Conservation (phyloP, 2,329 filamentous ascomycete genomes). For the Epichloe brachyelytri region DNA sequence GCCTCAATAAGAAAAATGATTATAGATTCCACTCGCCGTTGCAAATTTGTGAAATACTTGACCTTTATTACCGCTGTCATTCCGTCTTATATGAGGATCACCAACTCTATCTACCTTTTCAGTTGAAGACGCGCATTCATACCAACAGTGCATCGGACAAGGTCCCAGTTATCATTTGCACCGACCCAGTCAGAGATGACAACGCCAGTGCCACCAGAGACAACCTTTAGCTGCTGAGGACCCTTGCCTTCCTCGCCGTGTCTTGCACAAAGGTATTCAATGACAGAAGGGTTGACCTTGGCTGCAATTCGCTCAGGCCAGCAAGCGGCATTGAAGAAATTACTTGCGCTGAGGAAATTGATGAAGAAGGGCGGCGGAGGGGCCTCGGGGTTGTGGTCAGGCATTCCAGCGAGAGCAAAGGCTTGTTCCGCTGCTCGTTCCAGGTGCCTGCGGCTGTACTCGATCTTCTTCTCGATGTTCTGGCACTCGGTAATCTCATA, state of each 20-base stretch:
- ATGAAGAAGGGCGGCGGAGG: constrained; percentile 56
- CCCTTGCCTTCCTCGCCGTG: constrained; percentile 42
- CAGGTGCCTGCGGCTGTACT: constrained; percentile 60
- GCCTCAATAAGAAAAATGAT: background rate
- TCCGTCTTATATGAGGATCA: background rate
- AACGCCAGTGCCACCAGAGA: constrained; percentile 70
- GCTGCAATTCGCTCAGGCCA: constrained; percentile 90
- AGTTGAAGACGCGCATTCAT: constrained; percentile 66
- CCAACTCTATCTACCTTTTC: constrained; percentile 24
- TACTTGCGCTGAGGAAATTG: constrained; percentile 84
- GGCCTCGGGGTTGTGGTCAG: constrained; percentile 14
- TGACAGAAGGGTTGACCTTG: constrained; percentile 67
- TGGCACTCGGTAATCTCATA: constrained; percentile 70
- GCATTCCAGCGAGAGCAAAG: constrained; percentile 29
- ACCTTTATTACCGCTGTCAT: background rate
- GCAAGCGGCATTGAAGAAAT: constrained; percentile 84
- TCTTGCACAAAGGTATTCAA: constrained; percentile 47
- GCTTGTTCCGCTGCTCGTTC: constrained; percentile 50
- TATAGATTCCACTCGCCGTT: background rate
- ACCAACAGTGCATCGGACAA: constrained; percentile 74
- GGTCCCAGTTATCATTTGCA: constrained; percentile 74
- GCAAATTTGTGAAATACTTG: background rate
- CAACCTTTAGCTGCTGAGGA: constrained; percentile 36
- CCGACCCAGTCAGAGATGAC: constrained; percentile 94
- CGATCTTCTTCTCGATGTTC: constrained; percentile 71